Evolutionary conservation across 83 land plant genomes (phyloP), one percentile per base, ranked within the genome.

Genomic region (Picea mariana): DNA sequence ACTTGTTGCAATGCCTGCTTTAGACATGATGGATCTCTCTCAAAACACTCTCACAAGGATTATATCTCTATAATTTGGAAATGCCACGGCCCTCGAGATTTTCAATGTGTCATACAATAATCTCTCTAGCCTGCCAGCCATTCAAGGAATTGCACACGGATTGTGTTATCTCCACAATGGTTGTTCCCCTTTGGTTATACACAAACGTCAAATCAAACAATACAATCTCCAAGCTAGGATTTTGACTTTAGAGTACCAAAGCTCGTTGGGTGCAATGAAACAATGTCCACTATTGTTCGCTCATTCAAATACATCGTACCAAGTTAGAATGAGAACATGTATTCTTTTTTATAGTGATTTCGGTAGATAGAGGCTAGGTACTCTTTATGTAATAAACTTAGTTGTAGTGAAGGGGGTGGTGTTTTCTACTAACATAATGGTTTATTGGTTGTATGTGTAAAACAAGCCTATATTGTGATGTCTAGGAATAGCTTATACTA

Each of bases 271-370:
- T 89, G 90, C 87, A 85, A 88, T 68, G 93, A 94, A 84, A 87
- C 97, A 23, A 88, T 94, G 81, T 91, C 97, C 11, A 86, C 87
- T 79, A 89, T 96, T 1, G 95, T 95, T 20, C 97, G 97, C 44
- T 92, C 99, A 21, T 92, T 86, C 71, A 97, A 97, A 76, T 96
- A 94, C 91, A 96, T 96, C 20, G 99, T 97, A 75, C 97, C 97
- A 67, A 97, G 98, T 93, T 31, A 84, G 82, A 80, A 59, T 15
- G 16, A 16, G 20, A 20, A 63, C 65, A 9, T 11, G 18, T 20
- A 17, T 79, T 31, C 31, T 31, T 31, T 31, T 31, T 31, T 31
- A 31, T 31, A 31, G 31, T 31, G 1, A 23, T 16, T 77, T 11
- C 47, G 0, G 40, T 24, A 23, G 12, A 13, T 11, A 16, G 9